Base-by-base conservation (phyloP, 305 asterid species). In the Fraxinus greggii region DNA sequence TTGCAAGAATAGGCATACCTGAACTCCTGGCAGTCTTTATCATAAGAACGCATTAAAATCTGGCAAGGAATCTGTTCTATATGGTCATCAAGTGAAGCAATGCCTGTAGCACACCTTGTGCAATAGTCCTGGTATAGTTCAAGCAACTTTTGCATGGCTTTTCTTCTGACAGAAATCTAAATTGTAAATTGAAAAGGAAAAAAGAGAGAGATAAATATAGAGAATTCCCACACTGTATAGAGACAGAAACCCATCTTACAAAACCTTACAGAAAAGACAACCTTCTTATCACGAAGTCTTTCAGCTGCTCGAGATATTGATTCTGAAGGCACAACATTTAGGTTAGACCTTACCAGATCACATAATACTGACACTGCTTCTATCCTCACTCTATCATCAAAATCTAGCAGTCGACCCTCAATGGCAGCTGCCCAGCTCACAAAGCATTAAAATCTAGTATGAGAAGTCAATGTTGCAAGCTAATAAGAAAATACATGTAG, bases 251-350 rank as follows among this genome's bases (percentile, higher is more conserved):
- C 31, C 61, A 36, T 78, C 80, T 76, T 73, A 78, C 38, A 75
- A 80, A 78, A 74, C 78, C 79, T 76, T 79, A 76, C 72, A 80
- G 80, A 76, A 78, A 78, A 78, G 51, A 35, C 70, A 78, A 95
- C 98, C 97, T 95, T 93, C 93, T 93, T 95, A 86, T 95, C 98
- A 83, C 97, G 92, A 72, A 95, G 92, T 82, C 98, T 91, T 84
- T 92, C 93, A 17, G 90, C 88, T 78, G 92, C 95, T 80, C 65
- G 88, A 87, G 90, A 75, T 81, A 95, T 86, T 81, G 92, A 88
- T 84, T 91, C 91, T 75, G 87, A 69, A 61, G 93, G 90, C 72
- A 84, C 76, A 5, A 86, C 84, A 73, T 85, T 88, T 48, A 86
- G 79, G 88, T 89, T 84, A 81, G 85, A 61, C 88, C 85, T 91